phyloP scores from a whole-genome alignment of 2,329 filamentous ascomycete genomes.

The Elsinoe fawcettii region DNA sequence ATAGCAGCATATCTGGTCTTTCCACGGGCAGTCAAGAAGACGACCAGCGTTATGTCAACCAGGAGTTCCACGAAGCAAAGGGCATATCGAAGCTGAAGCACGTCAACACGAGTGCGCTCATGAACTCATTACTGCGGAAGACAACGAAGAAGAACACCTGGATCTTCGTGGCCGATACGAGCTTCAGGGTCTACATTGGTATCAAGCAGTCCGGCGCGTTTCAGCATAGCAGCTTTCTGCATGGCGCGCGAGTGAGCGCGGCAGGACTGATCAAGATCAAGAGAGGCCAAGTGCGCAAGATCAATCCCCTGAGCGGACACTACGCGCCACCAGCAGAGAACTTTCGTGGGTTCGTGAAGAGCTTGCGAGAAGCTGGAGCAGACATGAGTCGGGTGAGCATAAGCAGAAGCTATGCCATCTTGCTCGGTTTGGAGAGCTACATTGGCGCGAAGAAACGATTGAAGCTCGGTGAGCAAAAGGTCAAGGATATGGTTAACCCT shows the following conservation, averaged over 20 bases:
- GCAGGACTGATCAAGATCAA: slow-evolving; percentile 82
- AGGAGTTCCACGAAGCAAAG: slow-evolving; percentile 54
- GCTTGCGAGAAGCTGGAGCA: slow-evolving; percentile 62
- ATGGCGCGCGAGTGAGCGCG: slow-evolving; percentile 70
- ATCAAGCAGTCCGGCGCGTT: slow-evolving; percentile 86
- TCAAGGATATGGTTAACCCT: slow-evolving; percentile 55
- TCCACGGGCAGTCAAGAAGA: slow-evolving; percentile 51
- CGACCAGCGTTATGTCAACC: slow-evolving; percentile 57
- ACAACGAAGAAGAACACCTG: slow-evolving; percentile 80
- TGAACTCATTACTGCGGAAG: slow-evolving; percentile 71
- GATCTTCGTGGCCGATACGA: slow-evolving; percentile 88
- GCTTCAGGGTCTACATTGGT: slow-evolving; percentile 76
- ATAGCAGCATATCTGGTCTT: slow-evolving; percentile 32
- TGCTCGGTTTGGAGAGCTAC: slow-evolving; percentile 77
- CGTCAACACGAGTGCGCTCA: slow-evolving; percentile 62
- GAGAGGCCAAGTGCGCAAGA: slow-evolving; percentile 63
- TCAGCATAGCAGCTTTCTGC: slow-evolving; percentile 83
- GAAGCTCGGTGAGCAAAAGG: slow-evolving; percentile 47
- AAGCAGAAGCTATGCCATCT: slow-evolving; percentile 70
- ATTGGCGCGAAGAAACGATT: slow-evolving; percentile 59
- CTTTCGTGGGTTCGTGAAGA: slow-evolving; percentile 72
- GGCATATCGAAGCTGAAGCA: slow-evolving; percentile 57
- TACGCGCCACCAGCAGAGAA: slow-evolving; percentile 78
- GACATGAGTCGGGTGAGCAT: slow-evolving; percentile 75
- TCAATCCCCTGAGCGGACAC: slow-evolving; percentile 65